Evolutionary conservation across 768 basidiomycete species (phyloP).

Genomic region (Calvatia gigantea): DNA sequence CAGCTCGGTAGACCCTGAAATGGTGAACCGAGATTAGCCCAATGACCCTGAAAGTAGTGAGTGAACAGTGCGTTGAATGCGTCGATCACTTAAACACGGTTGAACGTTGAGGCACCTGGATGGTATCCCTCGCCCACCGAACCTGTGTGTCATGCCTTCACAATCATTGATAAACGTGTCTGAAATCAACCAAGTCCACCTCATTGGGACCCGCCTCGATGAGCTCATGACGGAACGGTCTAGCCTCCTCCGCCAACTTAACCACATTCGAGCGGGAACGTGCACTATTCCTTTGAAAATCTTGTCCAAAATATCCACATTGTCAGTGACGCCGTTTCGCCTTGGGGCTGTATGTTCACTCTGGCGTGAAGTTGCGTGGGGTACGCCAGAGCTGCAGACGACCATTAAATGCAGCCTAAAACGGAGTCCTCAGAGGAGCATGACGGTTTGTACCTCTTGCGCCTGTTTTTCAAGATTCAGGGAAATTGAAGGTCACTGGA

Average conservation of each 20-base stretch:
- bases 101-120: too few species aligned
- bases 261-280: background rate
- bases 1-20: too few species aligned
- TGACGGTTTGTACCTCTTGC: background rate
- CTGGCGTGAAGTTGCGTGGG: background rate
- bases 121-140: too few species aligned
- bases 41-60: too few species aligned
- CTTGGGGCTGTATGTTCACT: background rate
- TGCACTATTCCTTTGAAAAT: background rate
- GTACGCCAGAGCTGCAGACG: background rate
- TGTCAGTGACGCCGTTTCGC: background rate
- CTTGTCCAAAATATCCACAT: background rate
- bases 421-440: background rate
- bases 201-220: background rate
- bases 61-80: too few species aligned
- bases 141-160: background rate
- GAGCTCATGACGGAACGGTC: background rate
- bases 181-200: background rate
- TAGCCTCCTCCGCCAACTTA: background rate
- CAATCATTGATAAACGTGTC: background rate
- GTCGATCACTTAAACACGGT: too few species aligned
- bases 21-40: too few species aligned
- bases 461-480: background rate
- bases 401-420: background rate
- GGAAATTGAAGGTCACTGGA: background rate